phyloP scores from a whole-genome alignment of 768 basidiomycete genomes.

The Calocera cornea region DNA sequence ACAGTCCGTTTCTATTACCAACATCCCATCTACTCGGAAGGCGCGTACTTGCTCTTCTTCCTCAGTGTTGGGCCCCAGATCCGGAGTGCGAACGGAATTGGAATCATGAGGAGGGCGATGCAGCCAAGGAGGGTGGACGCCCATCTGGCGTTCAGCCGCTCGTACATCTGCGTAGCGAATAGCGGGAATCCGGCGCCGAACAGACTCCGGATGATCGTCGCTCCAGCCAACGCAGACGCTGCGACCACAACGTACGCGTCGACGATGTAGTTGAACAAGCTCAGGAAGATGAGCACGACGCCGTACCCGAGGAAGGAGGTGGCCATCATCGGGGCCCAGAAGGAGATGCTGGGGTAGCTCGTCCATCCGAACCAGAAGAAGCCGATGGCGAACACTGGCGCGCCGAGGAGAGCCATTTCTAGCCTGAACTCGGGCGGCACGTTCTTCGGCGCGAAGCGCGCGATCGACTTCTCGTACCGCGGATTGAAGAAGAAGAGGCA shows the following conservation, averaged over 20 bases:
- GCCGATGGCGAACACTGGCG: constrained; percentile 12
- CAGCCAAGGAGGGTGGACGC: constrained; percentile 27
- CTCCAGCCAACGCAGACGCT: constrained; percentile 17
- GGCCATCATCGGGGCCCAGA: constrained; percentile 12
- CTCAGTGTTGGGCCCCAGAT: constrained; percentile 8
- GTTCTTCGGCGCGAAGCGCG: constrained; percentile 4
- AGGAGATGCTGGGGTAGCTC: constrained; percentile 11
- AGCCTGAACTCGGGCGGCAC: constrained; percentile 21
- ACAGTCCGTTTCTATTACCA: background rate
- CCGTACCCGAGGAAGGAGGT: constrained; percentile 14
- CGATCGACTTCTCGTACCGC: constrained; percentile 14
- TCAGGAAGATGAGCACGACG: constrained; percentile 17
- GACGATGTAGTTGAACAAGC: constrained; percentile 7
- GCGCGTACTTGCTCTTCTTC: constrained; percentile 10
- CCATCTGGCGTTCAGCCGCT: constrained; percentile 26
- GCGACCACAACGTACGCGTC: constrained; percentile 8
- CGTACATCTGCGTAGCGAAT: constrained; percentile 28
- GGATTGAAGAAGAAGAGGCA: constrained; percentile 14
- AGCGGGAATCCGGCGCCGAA: constrained; percentile 21
- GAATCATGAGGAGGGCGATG: constrained; percentile 21
- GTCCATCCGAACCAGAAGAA: constrained; percentile 19
- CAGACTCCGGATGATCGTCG: constrained; percentile 16
- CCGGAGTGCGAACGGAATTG: constrained; percentile 18
- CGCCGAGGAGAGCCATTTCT: constrained; percentile 12
- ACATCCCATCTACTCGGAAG: constrained; percentile 1